phyloP scores from a whole-genome alignment of 805 yeast genomes.

The Debaryomyces tyrocola region DNA sequence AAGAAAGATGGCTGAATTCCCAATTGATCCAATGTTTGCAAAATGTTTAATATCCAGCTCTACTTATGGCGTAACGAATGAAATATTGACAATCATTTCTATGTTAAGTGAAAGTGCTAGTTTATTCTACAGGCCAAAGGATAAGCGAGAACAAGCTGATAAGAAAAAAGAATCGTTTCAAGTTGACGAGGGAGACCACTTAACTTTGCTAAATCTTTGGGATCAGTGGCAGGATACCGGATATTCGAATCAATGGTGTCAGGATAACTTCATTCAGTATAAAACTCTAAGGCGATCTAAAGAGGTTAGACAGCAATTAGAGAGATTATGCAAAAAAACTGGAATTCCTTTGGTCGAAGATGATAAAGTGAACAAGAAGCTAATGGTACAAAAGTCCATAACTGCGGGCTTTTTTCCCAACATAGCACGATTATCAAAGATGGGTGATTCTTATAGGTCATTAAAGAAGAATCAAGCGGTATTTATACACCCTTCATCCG shows the following conservation, averaged over 20 bases:
- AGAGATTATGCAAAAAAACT: slow-evolving; percentile 55
- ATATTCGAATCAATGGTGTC: slow-evolving; percentile 77
- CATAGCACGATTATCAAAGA: slow-evolving; percentile 54
- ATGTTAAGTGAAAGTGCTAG: slow-evolving; percentile 81
- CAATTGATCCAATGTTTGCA: slow-evolving; percentile 87
- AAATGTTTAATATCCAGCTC: slow-evolving; percentile 69
- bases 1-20: slow-evolving; percentile 84
- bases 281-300: slow-evolving; percentile 66
- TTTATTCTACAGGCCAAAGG: slow-evolving; percentile 69
- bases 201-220: slow-evolving; percentile 72
- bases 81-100: slow-evolving; percentile 71
- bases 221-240: slow-evolving; percentile 72
- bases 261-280: slow-evolving; percentile 77
- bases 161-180: slow-evolving; percentile 57
- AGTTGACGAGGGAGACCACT: slow-evolving; percentile 71
- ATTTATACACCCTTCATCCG: slow-evolving; percentile 82
- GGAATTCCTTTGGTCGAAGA: slow-evolving; percentile 33
- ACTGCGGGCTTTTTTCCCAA: slow-evolving; percentile 72
- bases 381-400: slow-evolving; percentile 50
- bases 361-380: slow-evolving; percentile 15
- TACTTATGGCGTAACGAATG: slow-evolving; percentile 59
- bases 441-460: slow-evolving; percentile 70
- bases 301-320: slow-evolving; percentile 71
- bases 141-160: slow-evolving; percentile 65
- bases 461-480: slow-evolving; percentile 71